phyloP scores from a whole-genome alignment of 331 rosid species.

The Rosa hybrid region DNA sequence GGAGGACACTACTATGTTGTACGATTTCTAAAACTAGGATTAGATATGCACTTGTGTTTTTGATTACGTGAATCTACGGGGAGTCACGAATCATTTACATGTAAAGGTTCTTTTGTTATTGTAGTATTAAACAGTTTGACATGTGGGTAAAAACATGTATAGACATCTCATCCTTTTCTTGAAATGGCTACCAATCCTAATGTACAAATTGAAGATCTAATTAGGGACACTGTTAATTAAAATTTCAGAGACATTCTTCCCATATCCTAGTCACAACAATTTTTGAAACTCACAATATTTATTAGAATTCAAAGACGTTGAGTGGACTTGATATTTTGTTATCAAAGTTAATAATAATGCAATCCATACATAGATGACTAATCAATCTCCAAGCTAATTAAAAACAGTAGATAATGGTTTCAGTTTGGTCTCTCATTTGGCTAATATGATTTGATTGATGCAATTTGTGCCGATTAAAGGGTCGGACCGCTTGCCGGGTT shows the following conservation, averaged over 20 bases:
- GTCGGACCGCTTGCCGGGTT: conserved; percentile 35
- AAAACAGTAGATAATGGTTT: not conserved
- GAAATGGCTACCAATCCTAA: no score
- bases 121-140: not conserved
- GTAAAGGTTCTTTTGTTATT: not conserved
- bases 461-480: conserved; percentile 32
- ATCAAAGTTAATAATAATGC: conserved; percentile 7
- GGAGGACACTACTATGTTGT: conserved; percentile 19
- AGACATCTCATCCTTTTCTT: no score
- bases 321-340: not conserved
- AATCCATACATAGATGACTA: conserved; percentile 21
- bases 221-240: not conserved
- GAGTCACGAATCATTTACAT: not conserved
- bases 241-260: no score
- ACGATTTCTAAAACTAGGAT: not conserved
- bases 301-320: not conserved
- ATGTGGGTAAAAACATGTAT: not conserved
- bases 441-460: conserved; percentile 76
- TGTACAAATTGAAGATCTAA: not conserved
- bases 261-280: no score
- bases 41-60: not conserved
- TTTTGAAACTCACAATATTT: no score
- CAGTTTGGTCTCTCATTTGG: conserved; percentile 40
- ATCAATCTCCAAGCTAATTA: not conserved
- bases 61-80: not conserved